Percentiles rank a stretch among this genome's conserved stretches.
Evolutionary conservation across 2,329 filamentous ascomycete genomes (phyloP).

Genomic region (Daldinia sp.): DNA sequence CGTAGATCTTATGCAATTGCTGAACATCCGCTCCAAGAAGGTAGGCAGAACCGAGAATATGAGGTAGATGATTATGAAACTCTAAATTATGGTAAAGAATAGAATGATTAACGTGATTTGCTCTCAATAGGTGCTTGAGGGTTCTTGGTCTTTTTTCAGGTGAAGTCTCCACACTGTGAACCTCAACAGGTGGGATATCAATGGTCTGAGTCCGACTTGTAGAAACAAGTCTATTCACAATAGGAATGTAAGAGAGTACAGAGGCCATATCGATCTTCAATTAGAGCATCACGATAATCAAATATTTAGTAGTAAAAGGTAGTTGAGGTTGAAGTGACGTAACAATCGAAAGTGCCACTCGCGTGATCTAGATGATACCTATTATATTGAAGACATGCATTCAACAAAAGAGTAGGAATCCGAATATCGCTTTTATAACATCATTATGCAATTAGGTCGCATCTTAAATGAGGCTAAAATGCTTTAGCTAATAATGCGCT

Average conservation of each 20-base stretch:
- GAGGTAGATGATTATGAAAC: slow-evolving; percentile 85
- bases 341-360: slow-evolving; percentile 11
- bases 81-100: slow-evolving; percentile 78
- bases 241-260: slow-evolving; percentile 54
- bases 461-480: background rate
- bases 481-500: background rate
- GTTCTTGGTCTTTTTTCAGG: slow-evolving; percentile 81
- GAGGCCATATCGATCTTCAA: slow-evolving; percentile 45
- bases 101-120: slow-evolving; percentile 90
- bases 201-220: slow-evolving; percentile 51
- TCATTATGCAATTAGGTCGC: background rate
- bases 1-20: slow-evolving; percentile 83
- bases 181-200: slow-evolving; percentile 71
- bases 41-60: slow-evolving; percentile 86
- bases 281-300: slow-evolving; percentile 15
- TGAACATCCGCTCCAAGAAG: slow-evolving; percentile 78
- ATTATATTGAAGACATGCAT: background rate
- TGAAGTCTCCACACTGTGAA: slow-evolving; percentile 81
- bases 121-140: slow-evolving; percentile 87
- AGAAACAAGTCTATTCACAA: slow-evolving; percentile 50
- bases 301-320: background rate
- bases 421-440: background rate
- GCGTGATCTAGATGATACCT: background rate
- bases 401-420: background rate
- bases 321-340: slow-evolving; percentile 31